These are phyloP conservation scores for Phytophthora fragariaefolia DNA, from an alignment of 352 stramenopile genomes.

Conservation along the genomic window DNA sequence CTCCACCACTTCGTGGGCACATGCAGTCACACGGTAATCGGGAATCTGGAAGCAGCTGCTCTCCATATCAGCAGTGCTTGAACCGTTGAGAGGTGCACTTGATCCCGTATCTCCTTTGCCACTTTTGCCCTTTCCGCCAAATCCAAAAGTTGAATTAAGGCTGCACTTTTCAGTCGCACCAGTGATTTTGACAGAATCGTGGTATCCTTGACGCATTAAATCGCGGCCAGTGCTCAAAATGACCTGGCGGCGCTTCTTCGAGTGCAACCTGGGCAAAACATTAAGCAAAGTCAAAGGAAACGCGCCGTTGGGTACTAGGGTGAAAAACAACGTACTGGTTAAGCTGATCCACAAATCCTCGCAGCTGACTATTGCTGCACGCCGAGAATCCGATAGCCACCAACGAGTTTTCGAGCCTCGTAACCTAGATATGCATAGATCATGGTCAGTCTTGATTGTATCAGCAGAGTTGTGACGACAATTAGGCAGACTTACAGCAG, in stretches of 20 bases:
- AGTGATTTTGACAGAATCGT: slow-evolving; percentile 66
- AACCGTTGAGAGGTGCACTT: slow-evolving; percentile 4
- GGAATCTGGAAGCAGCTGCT: slow-evolving; percentile 70
- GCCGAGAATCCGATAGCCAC: slow-evolving; percentile 55
- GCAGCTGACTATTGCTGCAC: slow-evolving; percentile 64
- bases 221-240: slow-evolving; percentile 61
- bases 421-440: slow-evolving; percentile 38
- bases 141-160: slow-evolving; percentile 44
- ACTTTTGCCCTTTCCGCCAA: slow-evolving; percentile 47
- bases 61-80: slow-evolving; percentile 41
- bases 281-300: not conserved
- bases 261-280: slow-evolving; percentile 53
- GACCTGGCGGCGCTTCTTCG: slow-evolving; percentile 70
- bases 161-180: slow-evolving; percentile 62
- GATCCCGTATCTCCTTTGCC: slow-evolving; percentile 11
- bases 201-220: slow-evolving; percentile 64
- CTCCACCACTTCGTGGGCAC: slow-evolving; percentile 67
- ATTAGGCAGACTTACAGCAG: slow-evolving; percentile 38
- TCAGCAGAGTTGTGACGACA: not conserved
- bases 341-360: slow-evolving; percentile 61
- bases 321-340: slow-evolving; percentile 49
- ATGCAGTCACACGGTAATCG: slow-evolving; percentile 65
- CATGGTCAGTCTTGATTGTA: not conserved
- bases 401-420: slow-evolving; percentile 56
- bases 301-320: not conserved